Base-by-base conservation (phyloP, 2,329 filamentous ascomycete species). In the Alternaria sp. region DNA sequence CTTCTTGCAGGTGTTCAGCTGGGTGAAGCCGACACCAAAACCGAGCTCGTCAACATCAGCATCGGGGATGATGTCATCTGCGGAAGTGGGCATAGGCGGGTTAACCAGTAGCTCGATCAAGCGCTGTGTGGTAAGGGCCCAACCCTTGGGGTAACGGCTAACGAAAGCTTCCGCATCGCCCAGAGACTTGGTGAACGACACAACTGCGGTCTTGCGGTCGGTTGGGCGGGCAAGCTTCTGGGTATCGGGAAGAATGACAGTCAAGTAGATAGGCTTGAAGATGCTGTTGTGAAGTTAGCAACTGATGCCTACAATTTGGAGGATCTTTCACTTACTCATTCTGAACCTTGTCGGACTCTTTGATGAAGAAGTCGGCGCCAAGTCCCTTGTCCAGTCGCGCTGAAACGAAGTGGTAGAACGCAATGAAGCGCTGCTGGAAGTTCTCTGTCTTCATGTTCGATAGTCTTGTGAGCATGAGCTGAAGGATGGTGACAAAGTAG, bases 1-100 rank as follows among this genome's bases (percentile, higher is more conserved):
- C 62, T 89, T 89, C 78, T 91, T 93, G 83, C 95, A 96, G 0
- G 95, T 97, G 82, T 95, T 97, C 66, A 99, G 87, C 30, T 92
- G 90, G 1, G 96, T 98, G 81, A 97, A 99, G 9, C 93, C 95
- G 68, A 97, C 90, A 25, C 96, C 96, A 75, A 99, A 99, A 26
- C 93, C 91, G 69, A 97, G 89, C 78, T 99, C 96, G 73, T 99
- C 96, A 25, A 97, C 92, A 74, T 98, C 95, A 4, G 93, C 90
- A 77, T 98, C 96, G 11, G 89, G 88, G 67, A 97, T 90, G 54
- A 92, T 83, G 69, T 96, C 93, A 61, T 90, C 90, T 36, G 86
- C 83, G 2, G 90, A 87, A 15, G 84, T 82, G 7, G 86, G 85
- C 5, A 95, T 87, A 36, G 95, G 94, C 25, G 95, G 93, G 80